Evolutionary conservation across 495 filamentous ascomycete species (phyloP), one percentile per base, ranked within the genome.

Genomic region (Talaromyces ruber): DNA sequence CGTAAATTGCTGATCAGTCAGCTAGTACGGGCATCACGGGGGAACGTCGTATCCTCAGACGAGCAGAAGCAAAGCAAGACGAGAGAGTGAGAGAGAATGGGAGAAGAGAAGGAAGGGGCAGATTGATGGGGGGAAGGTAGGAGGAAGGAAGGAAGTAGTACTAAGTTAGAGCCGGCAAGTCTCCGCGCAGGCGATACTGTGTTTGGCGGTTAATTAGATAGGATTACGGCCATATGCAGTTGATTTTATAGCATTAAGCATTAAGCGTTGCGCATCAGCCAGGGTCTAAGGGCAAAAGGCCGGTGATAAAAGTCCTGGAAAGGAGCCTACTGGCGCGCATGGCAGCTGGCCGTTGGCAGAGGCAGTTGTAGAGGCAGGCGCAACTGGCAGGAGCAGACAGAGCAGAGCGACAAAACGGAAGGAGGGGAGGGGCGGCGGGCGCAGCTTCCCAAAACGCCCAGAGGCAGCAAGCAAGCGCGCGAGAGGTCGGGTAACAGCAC

Each of bases 1-100:
- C 30, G 30, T 32, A 9, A 32, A 32, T 32, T n/a, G n/a, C n/a
- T n/a, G n/a, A n/a, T n/a, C n/a, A n/a, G 28, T 32, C 30, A 37
- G 32, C 4, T 12, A 37, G 32, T 7, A 37, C 32, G 32, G 30
- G 32, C 32, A 37, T 37, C 11, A 37, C 9, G 32, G 32, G 12
- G 11, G 32, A 12, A 37, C 32, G 32, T n/a, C 12, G 32, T 37
- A 37, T 37, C 7, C 32, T 2, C 32, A 66, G 47, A 61, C 59
- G 65, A 67, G 64, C 43, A 59, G 63, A 64, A 66, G 67, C 56
- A 68, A 34, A 16, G 29, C 18, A 21, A 12, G 43, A 39, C 28
- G 21, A 55, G 61, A 57, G 39, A 59, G 52, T 16, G 55, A 58
- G 51, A 66, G 51, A 53, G 39, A n/a, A 45, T n/a, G n/a, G 39